Conservation (phyloP, 768 basidiomycete species). For the Mycena maculata region DNA sequence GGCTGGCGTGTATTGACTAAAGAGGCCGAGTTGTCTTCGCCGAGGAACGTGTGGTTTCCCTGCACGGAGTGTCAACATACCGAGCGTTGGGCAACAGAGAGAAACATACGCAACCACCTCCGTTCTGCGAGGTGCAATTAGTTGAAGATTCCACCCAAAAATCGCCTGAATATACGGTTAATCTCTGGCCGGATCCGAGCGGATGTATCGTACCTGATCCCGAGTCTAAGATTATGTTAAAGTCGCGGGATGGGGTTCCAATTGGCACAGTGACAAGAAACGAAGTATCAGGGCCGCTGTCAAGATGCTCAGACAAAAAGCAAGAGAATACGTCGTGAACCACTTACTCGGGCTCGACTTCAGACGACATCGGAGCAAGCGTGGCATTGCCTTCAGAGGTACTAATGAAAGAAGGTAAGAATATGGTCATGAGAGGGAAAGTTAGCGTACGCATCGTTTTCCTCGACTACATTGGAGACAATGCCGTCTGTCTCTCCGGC, state of each 20-base stretch:
- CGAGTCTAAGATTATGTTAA: constrained; percentile 56
- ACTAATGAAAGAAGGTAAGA: not conserved
- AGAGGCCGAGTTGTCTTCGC: constrained; percentile 12
- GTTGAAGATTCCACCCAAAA: constrained; percentile 69
- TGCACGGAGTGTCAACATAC: not conserved
- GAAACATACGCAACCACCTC: constrained; percentile 40
- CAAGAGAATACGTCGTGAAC: not conserved
- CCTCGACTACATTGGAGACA: not conserved
- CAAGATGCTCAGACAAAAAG: not conserved
- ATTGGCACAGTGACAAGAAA: constrained; percentile 45
- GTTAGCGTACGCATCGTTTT: constrained; percentile 10
- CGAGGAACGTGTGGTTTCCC: constrained; percentile 31
- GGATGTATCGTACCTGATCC: constrained; percentile 51
- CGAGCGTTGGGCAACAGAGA: not conserved
- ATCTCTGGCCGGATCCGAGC: too few species aligned
- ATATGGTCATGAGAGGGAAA: not conserved
- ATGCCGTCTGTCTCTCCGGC: not conserved
- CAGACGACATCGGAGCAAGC: constrained; percentile 13
- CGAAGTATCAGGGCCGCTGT: constrained; percentile 23
- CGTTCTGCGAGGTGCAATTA: constrained; percentile 51
- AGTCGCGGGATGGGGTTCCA: constrained; percentile 63
- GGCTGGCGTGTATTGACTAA: constrained; percentile 20
- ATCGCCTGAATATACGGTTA: constrained; percentile 50
- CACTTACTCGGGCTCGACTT: constrained; percentile 22
- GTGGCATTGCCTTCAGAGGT: not conserved